phyloP scores from a whole-genome alignment of 129 eudicot genomes.

The Artemisia tridentata region DNA sequence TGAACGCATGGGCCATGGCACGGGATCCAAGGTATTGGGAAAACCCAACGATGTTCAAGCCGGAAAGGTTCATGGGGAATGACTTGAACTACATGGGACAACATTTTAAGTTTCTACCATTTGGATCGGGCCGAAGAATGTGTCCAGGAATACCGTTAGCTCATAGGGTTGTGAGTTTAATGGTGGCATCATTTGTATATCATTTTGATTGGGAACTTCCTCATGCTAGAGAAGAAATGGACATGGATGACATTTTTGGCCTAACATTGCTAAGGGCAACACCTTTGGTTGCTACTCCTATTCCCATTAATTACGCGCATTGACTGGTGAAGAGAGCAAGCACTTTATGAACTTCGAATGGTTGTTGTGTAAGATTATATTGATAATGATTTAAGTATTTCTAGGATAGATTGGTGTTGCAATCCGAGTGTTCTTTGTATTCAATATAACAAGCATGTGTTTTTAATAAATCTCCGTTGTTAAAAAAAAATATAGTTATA shows the following conservation, averaged over 20 bases:
- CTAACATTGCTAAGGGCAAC: conserved; percentile 34
- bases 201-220: conserved; percentile 45
- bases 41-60: conserved; percentile 27
- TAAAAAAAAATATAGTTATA: too few species aligned
- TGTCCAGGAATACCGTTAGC: conserved; percentile 42
- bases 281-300: conserved; percentile 35
- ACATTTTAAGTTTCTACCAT: conserved; percentile 33
- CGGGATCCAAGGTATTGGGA: conserved; percentile 40
- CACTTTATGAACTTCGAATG: too few species aligned
- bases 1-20: conserved; percentile 40
- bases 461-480: too few species aligned
- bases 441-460: too few species aligned
- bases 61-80: conserved; percentile 33
- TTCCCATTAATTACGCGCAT: neutral
- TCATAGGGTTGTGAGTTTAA: conserved; percentile 31
- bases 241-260: conserved; percentile 34
- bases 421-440: too few species aligned
- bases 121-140: conserved; percentile 45
- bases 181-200: conserved; percentile 39
- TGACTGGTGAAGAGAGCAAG: neutral
- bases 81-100: conserved; percentile 33
- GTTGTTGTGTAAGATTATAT: too few species aligned
- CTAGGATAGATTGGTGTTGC: too few species aligned
- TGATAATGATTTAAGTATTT: too few species aligned
- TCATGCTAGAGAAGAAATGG: conserved; percentile 27